phyloP scores from a whole-genome alignment of 495 filamentous ascomycete genomes.

The Talaromyces adpressus region DNA sequence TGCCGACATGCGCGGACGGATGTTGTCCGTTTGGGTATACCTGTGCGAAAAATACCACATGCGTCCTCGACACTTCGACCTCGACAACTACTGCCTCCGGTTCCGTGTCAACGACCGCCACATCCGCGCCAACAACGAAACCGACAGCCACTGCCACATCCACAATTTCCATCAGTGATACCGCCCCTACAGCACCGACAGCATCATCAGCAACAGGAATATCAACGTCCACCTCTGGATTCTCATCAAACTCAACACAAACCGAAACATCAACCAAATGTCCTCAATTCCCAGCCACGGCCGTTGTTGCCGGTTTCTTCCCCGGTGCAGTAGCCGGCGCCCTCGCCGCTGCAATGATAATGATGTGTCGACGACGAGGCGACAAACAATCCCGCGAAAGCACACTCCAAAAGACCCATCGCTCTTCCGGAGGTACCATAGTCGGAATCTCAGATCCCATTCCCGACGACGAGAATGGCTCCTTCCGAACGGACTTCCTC shows the following conservation, averaged over 20 bases:
- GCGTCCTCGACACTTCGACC: slow-evolving; percentile 31
- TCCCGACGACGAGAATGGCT: slow-evolving; percentile 32
- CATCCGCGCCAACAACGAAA: slow-evolving; percentile 16
- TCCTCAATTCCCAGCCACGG: slow-evolving; percentile 40
- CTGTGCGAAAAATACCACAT: slow-evolving; percentile 46
- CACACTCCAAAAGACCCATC: slow-evolving; percentile 20
- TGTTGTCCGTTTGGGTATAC: slow-evolving; percentile 78
- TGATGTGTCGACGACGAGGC: slow-evolving; percentile 36
- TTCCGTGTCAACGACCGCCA: slow-evolving; percentile 19
- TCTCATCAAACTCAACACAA: slow-evolving; percentile 13
- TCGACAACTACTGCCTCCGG: slow-evolving; percentile 23
- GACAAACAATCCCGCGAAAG: slow-evolving; percentile 13
- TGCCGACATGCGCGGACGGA: slow-evolving; percentile 49
- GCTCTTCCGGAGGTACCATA: slow-evolving; percentile 34
- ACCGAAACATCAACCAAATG: slow-evolving; percentile 16
- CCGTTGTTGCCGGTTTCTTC: slow-evolving; percentile 57
- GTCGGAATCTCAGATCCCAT: slow-evolving; percentile 52
- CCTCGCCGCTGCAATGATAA: slow-evolving; percentile 34
- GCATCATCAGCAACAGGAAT: slow-evolving; percentile 11
- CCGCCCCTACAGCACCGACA: slow-evolving; percentile 13
- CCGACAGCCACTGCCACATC: slow-evolving; percentile 6
- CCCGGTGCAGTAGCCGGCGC: slow-evolving; percentile 51
- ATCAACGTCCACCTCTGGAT: slow-evolving; percentile 10
- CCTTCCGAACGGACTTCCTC: slow-evolving; percentile 53
- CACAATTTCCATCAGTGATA: slow-evolving; percentile 1